These are phyloP conservation scores for Trichoderma gamsii DNA, from an alignment of 495 filamentous ascomycete genomes.

Conservation along the genomic window DNA sequence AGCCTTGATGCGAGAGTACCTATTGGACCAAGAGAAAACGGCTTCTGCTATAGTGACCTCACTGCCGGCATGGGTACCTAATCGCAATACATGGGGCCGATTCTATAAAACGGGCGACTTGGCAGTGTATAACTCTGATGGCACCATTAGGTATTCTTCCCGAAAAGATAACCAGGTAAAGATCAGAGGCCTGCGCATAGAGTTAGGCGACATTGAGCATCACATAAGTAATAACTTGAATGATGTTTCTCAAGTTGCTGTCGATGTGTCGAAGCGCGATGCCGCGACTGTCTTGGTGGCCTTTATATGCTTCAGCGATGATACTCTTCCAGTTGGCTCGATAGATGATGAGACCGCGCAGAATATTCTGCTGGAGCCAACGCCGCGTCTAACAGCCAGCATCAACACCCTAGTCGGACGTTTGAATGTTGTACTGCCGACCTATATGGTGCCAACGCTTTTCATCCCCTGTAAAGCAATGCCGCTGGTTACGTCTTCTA, in stretches of 20 bases:
- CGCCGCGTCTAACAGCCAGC: slow-evolving; percentile 10
- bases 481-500: slow-evolving; percentile 2
- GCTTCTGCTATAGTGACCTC: slow-evolving; percentile 4
- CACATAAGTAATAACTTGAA: slow-evolving; percentile 19
- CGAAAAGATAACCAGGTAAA: slow-evolving; percentile 55
- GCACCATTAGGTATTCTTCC: slow-evolving; percentile 35
- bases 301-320: background rate
- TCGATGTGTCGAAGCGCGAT: background rate
- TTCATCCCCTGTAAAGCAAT: slow-evolving; percentile 26
- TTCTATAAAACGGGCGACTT: slow-evolving; percentile 40
- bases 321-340: background rate
- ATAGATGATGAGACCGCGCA: slow-evolving; percentile 19
- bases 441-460: slow-evolving; percentile 42
- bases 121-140: slow-evolving; percentile 38
- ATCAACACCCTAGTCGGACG: background rate
- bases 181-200: slow-evolving; percentile 53
- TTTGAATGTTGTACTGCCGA: background rate
- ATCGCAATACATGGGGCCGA: slow-evolving; percentile 17
- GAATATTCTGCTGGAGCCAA: slow-evolving; percentile 33
- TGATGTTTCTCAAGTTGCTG: slow-evolving; percentile 16
- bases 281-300: background rate
- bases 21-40: background rate
- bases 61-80: background rate
- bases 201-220: slow-evolving; percentile 12
- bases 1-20: slow-evolving; percentile 31